Conservation (phyloP, 2,329 filamentous ascomycete species). For the Paramyrothecium roridum region DNA sequence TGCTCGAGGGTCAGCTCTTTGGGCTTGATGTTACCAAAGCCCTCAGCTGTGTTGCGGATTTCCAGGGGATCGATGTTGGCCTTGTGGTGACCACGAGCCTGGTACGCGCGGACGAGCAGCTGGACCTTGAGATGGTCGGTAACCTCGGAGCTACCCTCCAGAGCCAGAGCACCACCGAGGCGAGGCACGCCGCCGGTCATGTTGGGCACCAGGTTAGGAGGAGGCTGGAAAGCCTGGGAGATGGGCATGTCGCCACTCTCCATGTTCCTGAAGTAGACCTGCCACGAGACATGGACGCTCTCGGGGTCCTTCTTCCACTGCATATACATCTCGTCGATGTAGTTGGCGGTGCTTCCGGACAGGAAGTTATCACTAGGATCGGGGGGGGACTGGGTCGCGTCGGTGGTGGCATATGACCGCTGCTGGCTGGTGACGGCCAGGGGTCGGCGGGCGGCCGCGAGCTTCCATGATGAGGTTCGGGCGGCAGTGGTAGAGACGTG, state of each 20-base stretch:
- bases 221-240: conserved; percentile 93
- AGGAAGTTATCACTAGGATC: conserved; percentile 96
- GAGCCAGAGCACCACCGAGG: conserved; percentile 66
- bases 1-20: conserved; percentile 91
- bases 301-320: conserved; percentile 92
- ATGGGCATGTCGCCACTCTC: conserved; percentile 97
- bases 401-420: conserved; percentile 53
- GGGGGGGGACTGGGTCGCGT: conserved; percentile 50
- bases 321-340: conserved; percentile 99
- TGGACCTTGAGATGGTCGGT: conserved; percentile 98
- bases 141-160: conserved; percentile 72
- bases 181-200: conserved; percentile 75
- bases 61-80: conserved; percentile 94
- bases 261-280: conserved; percentile 99
- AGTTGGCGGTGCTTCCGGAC: conserved; percentile 94
- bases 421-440: conserved; percentile 44
- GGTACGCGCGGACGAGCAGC: conserved; percentile 93
- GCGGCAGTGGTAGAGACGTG: conserved; percentile 38
- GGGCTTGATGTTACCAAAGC: conserved; percentile 82
- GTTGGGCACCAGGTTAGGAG: conserved; percentile 83
- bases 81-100: conserved; percentile 97
- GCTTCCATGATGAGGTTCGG: conserved; percentile 39
- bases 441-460: conserved; percentile 44
- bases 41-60: conserved; percentile 73
- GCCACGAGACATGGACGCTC: conserved; percentile 97